A percentile compares a stretch with the other conserved stretches of the same genome.
These are phyloP conservation scores for Mallotus japonicus DNA, from an alignment of 441 rosid species.

Conservation along the genomic window DNA sequence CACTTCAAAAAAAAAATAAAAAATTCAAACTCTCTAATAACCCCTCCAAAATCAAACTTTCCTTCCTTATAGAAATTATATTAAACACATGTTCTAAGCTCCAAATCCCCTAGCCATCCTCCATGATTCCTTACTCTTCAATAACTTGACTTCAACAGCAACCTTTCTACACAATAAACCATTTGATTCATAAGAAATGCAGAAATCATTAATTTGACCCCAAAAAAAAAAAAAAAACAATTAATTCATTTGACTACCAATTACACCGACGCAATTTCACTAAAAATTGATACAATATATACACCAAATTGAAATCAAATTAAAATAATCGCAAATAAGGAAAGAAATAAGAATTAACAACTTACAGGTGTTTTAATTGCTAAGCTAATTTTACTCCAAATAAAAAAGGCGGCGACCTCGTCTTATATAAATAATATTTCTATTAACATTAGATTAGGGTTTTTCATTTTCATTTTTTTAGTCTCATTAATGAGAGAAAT, in stretches of 20 bases:
- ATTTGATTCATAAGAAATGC: not conserved
- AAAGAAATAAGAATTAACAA: not conserved
- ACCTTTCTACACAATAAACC: not conserved
- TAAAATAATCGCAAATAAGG: not conserved
- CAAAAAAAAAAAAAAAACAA: not conserved
- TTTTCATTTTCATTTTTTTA: not conserved
- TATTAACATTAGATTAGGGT: slow-evolving; percentile 20
- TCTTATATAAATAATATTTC: not conserved
- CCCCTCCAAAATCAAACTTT: not conserved
- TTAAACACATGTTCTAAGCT: not conserved
- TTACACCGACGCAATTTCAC: not conserved
- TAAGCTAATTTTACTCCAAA: not conserved
- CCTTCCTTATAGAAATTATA: not conserved
- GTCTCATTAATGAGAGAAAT: not conserved
- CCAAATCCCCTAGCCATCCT: slow-evolving; percentile 2
- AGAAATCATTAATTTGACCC: not conserved
- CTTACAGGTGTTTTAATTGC: not conserved
- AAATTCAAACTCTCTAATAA: not conserved
- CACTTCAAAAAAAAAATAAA: not conserved
- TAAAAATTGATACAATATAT: not conserved
- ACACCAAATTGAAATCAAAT: not conserved
- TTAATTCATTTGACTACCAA: not conserved
- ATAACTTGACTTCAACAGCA: slow-evolving; percentile 2
- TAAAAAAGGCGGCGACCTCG: slow-evolving; percentile 17
- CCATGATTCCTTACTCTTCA: slow-evolving; percentile 19